phyloP scores from a whole-genome alignment of 192 early-diverging fungal genomes.

The Paraglomus brasilianum region DNA sequence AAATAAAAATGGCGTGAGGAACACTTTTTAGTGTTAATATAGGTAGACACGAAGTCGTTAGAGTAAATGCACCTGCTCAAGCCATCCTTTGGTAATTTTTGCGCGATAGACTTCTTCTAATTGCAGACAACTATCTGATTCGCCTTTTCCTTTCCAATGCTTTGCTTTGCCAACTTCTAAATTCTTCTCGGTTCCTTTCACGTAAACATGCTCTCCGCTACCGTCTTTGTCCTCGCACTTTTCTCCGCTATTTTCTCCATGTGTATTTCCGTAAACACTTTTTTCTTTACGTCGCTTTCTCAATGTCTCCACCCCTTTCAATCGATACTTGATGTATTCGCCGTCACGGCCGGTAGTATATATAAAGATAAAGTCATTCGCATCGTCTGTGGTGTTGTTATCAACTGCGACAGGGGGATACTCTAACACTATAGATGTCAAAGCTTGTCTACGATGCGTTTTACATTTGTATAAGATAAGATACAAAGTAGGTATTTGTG shows the following conservation, averaged over 20 bases:
- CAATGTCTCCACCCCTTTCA: slow-evolving; percentile 31
- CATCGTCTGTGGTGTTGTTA: slow-evolving; percentile 11
- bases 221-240: slow-evolving; percentile 4
- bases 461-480: slow-evolving; percentile 39
- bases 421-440: slow-evolving; percentile 45
- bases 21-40: not conserved
- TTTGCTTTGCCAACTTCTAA: slow-evolving; percentile 1
- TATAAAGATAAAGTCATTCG: slow-evolving; percentile 46
- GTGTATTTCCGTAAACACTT: slow-evolving; percentile 14
- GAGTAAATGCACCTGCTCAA: slow-evolving; percentile 70
- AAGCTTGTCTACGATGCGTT: slow-evolving; percentile 50
- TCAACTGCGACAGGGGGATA: slow-evolving; percentile 1
- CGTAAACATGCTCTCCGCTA: not conserved
- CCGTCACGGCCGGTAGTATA: slow-evolving; percentile 70
- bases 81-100: slow-evolving; percentile 75
- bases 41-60: too few relatives aligned
- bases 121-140: slow-evolving; percentile 20
- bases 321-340: slow-evolving; percentile 51
- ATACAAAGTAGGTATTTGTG: not conserved
- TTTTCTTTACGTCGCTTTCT: not conserved
- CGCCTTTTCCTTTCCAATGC: not conserved
- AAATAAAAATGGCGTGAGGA: not conserved
- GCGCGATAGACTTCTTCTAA: slow-evolving; percentile 55
- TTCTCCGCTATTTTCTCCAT: slow-evolving; percentile 11
- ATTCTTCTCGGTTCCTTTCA: not conserved